A percentile compares a stretch with the other conserved stretches of the same genome.
These are phyloP conservation scores for Fraxinus floribunda DNA, from an alignment of 305 asterid species.

Conservation along the genomic window DNA sequence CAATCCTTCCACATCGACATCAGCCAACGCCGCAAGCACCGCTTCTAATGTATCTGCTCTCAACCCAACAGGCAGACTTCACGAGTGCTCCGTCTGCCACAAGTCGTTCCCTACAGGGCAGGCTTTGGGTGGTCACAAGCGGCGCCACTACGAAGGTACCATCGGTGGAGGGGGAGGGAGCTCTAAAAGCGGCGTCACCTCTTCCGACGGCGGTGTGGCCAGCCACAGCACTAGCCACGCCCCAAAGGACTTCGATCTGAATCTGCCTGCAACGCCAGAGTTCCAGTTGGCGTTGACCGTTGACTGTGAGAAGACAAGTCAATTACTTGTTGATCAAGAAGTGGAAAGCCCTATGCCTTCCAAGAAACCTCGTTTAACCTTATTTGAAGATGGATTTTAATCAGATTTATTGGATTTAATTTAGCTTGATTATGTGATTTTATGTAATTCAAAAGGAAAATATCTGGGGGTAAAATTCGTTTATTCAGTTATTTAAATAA, in stretches of 20 bases:
- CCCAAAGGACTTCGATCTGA: constrained; percentile 46
- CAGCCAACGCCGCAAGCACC: not conserved
- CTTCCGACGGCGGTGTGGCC: constrained; percentile 32
- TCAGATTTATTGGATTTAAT: too few relatives aligned
- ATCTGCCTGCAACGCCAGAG: constrained; percentile 50
- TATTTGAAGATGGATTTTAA: constrained; percentile 5
- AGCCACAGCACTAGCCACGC: constrained; percentile 26
- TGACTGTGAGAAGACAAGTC: constrained; percentile 23
- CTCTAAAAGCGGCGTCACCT: constrained; percentile 31
- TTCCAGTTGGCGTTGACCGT: constrained; percentile 25
- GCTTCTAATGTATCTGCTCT: constrained; percentile 25
- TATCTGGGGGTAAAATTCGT: not conserved
- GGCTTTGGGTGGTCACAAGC: constrained; percentile 84
- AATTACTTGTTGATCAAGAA: constrained; percentile 38
- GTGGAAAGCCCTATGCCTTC: constrained; percentile 57
- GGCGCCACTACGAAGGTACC: constrained; percentile 71
- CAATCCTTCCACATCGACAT: constrained; percentile 27
- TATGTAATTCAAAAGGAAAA: not conserved
- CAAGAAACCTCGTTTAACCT: constrained; percentile 30
- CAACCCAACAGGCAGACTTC: constrained; percentile 56
- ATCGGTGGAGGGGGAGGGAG: constrained; percentile 38
- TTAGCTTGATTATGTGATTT: not conserved
- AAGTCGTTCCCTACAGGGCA: constrained; percentile 68
- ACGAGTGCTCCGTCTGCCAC: constrained; percentile 64
- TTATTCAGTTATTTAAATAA: too few relatives aligned